Evolutionary conservation across 2,329 filamentous ascomycete species (phyloP), one percentile per base, ranked within the genome.

Genomic region (Fusarium longipes): DNA sequence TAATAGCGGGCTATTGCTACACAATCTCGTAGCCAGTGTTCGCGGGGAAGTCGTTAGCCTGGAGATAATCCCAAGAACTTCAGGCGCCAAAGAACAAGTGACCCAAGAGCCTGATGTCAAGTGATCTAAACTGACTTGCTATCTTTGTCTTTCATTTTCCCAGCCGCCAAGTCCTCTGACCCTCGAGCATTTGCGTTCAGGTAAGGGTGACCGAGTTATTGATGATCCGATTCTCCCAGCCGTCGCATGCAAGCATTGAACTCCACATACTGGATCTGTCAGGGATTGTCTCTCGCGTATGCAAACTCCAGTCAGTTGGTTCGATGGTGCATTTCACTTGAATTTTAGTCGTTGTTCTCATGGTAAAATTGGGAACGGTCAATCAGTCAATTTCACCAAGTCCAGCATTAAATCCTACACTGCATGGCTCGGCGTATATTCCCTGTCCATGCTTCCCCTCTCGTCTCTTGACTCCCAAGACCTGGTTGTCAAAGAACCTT

Each of bases 361-460:
- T 30, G 45, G 42, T 20, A 48, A 47, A 62, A 55, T 39, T 22
- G 15, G 10, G 4, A 36, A 42, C 45, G 22, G 18, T 3, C 8
- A 25, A 11, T n/a, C 32, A 45, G 30, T 62, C 25, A 42, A 36
- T 56, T 27, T n/a, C 8, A 18, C 17, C 33, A 33, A 24, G 10
- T 20, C 22, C 15, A 17, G 8, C 8, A 8, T 10, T 8, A 29
- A 20, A 8, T 25, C 7, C 20, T 43, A 64, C 20, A 64, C 59
- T 12, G 52, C 52, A 33, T 64, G 52, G 18, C 38, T 64, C 17
- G 59, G 61, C 18, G 59, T 52, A 27, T 48, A 50, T 30, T 58
- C 52, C 32, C 52, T 58, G 5, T 52, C 61, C n/a, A 35, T 45
- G 29, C 29, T 52, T 14, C 42, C 52, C 30, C 40, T 52, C 36